Evolutionary conservation across 2,329 filamentous ascomycete genomes (phyloP), one percentile per base, ranked within the genome.

Genomic region (Hypoxylon sp.): DNA sequence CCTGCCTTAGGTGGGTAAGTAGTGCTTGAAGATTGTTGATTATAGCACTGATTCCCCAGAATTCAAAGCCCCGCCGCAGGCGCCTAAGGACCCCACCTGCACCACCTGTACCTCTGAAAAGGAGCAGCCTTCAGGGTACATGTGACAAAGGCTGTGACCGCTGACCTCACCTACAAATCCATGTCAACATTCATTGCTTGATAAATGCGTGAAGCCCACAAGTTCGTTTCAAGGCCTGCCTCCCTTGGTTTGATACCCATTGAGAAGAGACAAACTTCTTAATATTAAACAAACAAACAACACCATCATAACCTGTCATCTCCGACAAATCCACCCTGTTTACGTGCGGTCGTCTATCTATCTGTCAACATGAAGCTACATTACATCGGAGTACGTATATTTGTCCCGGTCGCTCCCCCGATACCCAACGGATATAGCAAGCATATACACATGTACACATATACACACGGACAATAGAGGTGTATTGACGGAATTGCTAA

Each of bases 311-410:
- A 53, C 43, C 30, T 7, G 32, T 46, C 32, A 49, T 43, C 17
- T 57, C 58, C 21, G 38, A 38, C 41, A 23, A 49, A 56, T 11
- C 45, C 38, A 36, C 25, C 32, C 25, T 19, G 17, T 49, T n/a
- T 11, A 32, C 19, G 41, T 38, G 28, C 53, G 53, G 36, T 17
- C 5, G 45, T 28, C 38, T 36, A 48, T 38, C 51, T 58, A 65
- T 45, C 56, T 30, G 45, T 60, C 74, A 90, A 75, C 78, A 95
- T 95, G 93, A 95, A 94, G 89, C 84, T 96, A 80, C 87, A 92
- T 81, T 96, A 96, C 82, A 93, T 97, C 78, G 93, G 93, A 75
- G 93, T 96, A 90, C 71, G 90, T 78, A 68, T 69, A 68, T 70
- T 67, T 65, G 59, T 73, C 76, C 73, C 73, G 64, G 64, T 75